Evolutionary conservation across 495 filamentous ascomycete species (phyloP), one percentile per base, ranked within the genome.

Genomic region (Penicillium roqueforti): DNA sequence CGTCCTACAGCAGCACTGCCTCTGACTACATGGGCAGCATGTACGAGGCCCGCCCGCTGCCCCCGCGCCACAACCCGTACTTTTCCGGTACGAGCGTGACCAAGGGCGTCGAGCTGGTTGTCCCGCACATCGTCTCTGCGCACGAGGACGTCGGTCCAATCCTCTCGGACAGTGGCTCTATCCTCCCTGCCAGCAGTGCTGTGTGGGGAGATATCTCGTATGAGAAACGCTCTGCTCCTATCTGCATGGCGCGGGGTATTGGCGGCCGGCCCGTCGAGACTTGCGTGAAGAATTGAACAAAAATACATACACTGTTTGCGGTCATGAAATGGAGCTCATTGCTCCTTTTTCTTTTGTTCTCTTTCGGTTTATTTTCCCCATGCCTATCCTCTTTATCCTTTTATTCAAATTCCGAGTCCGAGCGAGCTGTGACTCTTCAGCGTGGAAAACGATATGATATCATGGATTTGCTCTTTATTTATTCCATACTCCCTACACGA

Each of bases 41-140:
- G 11, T 55, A 64, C 23, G 38, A 47, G 52, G 51, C 61, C 11
- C 69, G 76, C 6, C 71, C 76, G 1, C 59, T 77, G 14, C 70
- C 72, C 13, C 73, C 74, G 13, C 71, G 72, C 1, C 70, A 72
- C 55, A 72, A 78, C 42, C 69, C 72, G 13, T 71, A 60, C 42
- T 74, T 69, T 56, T 59, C 65, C 7, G 50, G 58, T 55, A 65
- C 62, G 25, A 66, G 53, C 44, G 60, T 60, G 5, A 51, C 60
- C 32, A 78, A 78, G 61, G 70, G 71, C 16, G 63, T 76, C 4
- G 69, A 74, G 14, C 66, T 78, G 14, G 74, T 78, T 1, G 65
- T 76, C 10, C 75, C 75, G 20, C 72, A 73, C 22, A 47, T 74
- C 8, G 50, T 46, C 2, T 49, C 60, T 4, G 47, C 53, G 1